These are phyloP conservation scores for Boletus tylopilopsis DNA, from an alignment of 768 basidiomycete genomes.

Conservation along the genomic window DNA sequence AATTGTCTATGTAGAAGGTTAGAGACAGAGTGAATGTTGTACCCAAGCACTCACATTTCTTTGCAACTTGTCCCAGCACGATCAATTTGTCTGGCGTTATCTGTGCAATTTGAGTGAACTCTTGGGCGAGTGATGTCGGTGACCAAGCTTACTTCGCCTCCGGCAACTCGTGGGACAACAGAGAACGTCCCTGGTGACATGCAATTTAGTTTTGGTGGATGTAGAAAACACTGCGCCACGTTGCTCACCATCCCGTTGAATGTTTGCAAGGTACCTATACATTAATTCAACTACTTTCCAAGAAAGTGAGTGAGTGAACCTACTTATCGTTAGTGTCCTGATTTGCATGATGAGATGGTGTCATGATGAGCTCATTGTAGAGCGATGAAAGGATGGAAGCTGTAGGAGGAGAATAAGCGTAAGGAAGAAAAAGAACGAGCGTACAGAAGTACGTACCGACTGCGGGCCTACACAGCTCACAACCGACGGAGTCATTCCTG, in stretches of 20 bases:
- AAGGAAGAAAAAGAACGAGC: not conserved
- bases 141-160: conserved; percentile 47
- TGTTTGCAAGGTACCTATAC: conserved; percentile 59
- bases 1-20: conserved; percentile 30
- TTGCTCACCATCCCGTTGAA: conserved; percentile 55
- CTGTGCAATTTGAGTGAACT: conserved; percentile 12
- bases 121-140: not conserved
- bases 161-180: conserved; percentile 68
- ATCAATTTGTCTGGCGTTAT: conserved; percentile 64
- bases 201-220: not conserved
- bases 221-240: not conserved
- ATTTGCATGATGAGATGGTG: conserved; percentile 58
- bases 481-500: conserved; percentile 51
- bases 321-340: conserved; percentile 66
- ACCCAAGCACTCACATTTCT: conserved; percentile 44
- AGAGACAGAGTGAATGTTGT: not conserved
- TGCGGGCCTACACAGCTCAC: conserved; percentile 71
- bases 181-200: conserved; percentile 50
- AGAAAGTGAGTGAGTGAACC: not conserved
- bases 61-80: conserved; percentile 59
- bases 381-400: conserved; percentile 43
- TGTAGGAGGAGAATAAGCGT: conserved; percentile 1
- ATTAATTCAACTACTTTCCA: not conserved
- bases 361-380: conserved; percentile 65
- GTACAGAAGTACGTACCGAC: conserved; percentile 37